These are phyloP conservation scores for Exophiala oligosperma DNA, from an alignment of 2,329 filamentous ascomycete genomes.

Conservation along the genomic window DNA sequence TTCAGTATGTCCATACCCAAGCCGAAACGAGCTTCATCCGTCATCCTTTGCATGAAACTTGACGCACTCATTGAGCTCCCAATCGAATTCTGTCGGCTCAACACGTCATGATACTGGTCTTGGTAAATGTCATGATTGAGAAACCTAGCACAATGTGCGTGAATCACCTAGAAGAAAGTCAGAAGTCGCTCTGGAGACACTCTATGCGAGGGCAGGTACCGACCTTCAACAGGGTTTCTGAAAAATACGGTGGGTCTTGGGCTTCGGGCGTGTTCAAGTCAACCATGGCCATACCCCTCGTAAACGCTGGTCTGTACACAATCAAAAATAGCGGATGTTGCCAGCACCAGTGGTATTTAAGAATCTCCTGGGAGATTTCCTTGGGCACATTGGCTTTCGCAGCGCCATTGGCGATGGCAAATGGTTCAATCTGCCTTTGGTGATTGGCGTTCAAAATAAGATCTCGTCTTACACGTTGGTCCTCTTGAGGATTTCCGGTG, in stretches of 20 bases:
- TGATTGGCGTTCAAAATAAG: constrained; percentile 26
- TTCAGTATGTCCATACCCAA: constrained; percentile 33
- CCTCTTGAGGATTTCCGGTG: constrained; percentile 11
- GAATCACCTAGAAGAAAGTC: constrained; percentile 19
- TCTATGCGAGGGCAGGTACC: not conserved
- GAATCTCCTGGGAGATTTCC: constrained; percentile 28
- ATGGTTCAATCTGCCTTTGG: constrained; percentile 26
- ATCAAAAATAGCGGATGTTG: constrained; percentile 33
- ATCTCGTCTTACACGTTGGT: constrained; percentile 23
- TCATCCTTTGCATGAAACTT: constrained; percentile 25
- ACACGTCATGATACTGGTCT: constrained; percentile 19
- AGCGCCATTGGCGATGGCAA: constrained; percentile 27
- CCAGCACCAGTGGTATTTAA: constrained; percentile 35
- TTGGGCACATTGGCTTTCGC: constrained; percentile 29
- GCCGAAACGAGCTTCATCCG: constrained; percentile 29
- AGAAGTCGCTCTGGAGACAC: constrained; percentile 2
- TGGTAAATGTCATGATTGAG: constrained; percentile 30
- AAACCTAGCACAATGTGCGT: constrained; percentile 28
- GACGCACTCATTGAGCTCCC: constrained; percentile 10
- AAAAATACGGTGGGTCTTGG: constrained; percentile 30
- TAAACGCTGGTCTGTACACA: constrained; percentile 34
- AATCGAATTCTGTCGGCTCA: constrained; percentile 13
- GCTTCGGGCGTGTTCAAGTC: constrained; percentile 20
- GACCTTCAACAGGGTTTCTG: constrained; percentile 30
- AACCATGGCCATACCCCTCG: constrained; percentile 27